Percentiles rank a stretch among this genome's conserved stretches.
These are phyloP conservation scores for Neurospora sp. DNA, from an alignment of 495 filamentous ascomycete species.

Conservation along the genomic window DNA sequence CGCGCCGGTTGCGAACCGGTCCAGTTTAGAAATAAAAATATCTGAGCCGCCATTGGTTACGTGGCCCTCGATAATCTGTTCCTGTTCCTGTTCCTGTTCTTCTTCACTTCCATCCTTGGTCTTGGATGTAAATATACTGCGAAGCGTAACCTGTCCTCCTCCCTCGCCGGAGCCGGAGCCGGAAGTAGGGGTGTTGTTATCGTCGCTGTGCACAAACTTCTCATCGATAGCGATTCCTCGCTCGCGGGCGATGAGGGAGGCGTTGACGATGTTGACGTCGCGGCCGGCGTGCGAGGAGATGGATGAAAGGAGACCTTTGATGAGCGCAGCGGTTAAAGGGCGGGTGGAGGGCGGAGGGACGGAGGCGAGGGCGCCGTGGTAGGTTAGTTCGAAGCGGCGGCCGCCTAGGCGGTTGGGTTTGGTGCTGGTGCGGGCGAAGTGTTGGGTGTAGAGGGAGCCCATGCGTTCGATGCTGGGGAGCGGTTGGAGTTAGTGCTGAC, in stretches of 20 bases:
- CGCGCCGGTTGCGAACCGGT: constrained; percentile 42
- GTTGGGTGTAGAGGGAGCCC: constrained; percentile 60
- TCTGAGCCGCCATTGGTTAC: constrained; percentile 43
- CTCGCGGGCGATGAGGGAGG: constrained; percentile 54
- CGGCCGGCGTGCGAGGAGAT: constrained; percentile 48
- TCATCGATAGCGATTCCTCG: constrained; percentile 62
- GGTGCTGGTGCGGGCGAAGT: constrained; percentile 34
- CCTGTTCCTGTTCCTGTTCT: constrained; percentile 39
- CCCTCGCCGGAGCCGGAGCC: constrained; percentile 43
- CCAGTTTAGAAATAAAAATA: constrained; percentile 54
- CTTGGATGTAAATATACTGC: constrained; percentile 11
- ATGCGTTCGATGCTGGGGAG: constrained; percentile 50
- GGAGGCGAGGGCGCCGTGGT: constrained; percentile 52
- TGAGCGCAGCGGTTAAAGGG: constrained; percentile 57
- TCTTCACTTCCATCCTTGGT: constrained; percentile 16
- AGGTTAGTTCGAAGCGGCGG: constrained; percentile 57
- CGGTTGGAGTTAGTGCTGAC: not conserved
- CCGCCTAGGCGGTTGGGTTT: constrained; percentile 3
- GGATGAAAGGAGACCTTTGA: constrained; percentile 53
- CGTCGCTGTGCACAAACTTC: constrained; percentile 40
- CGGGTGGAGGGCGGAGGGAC: constrained; percentile 47
- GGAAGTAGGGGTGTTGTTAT: constrained; percentile 38
- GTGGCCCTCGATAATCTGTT: constrained; percentile 57
- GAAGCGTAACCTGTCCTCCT: constrained; percentile 40
- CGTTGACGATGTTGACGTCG: constrained; percentile 69